Evolutionary conservation across 2,329 filamentous ascomycete species (phyloP).

Genomic region (Colletotrichum sp.): DNA sequence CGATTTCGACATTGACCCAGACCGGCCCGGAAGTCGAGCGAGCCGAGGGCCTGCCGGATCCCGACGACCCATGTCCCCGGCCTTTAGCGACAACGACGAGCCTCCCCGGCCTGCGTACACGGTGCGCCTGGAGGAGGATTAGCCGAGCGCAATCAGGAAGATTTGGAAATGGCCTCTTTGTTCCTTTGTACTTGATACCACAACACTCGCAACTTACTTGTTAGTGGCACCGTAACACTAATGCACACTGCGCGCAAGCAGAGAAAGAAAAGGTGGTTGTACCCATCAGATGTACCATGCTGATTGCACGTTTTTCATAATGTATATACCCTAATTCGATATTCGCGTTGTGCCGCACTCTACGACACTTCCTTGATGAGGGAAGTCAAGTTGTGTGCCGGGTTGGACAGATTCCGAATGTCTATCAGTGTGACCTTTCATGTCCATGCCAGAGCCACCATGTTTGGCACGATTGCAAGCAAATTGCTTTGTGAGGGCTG

Average conservation of each 20-base stretch:
- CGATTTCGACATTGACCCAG: background rate
- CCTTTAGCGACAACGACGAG: background rate
- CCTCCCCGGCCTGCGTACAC: background rate
- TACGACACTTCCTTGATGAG: background rate
- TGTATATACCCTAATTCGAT: background rate
- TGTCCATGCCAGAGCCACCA: background rate
- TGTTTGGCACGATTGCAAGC: no score
- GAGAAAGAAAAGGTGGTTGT: background rate
- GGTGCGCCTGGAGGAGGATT: constrained; percentile 13
- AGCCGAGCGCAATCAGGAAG: background rate
- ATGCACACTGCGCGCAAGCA: background rate
- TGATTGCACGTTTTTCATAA: background rate
- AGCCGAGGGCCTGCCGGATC: background rate
- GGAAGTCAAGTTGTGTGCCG: background rate
- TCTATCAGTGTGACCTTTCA: background rate
- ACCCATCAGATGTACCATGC: background rate
- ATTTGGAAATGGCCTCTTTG: no score
- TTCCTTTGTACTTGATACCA: background rate
- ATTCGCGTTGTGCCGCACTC: background rate
- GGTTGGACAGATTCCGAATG: background rate
- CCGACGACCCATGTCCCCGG: background rate
- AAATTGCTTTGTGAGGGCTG: background rate
- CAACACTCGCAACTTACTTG: background rate
- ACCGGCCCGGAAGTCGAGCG: constrained; percentile 6
- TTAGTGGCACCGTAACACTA: background rate